These are phyloP conservation scores for Gonium pectorale DNA, from an alignment of 139 green algal genomes.

Conservation along the genomic window DNA sequence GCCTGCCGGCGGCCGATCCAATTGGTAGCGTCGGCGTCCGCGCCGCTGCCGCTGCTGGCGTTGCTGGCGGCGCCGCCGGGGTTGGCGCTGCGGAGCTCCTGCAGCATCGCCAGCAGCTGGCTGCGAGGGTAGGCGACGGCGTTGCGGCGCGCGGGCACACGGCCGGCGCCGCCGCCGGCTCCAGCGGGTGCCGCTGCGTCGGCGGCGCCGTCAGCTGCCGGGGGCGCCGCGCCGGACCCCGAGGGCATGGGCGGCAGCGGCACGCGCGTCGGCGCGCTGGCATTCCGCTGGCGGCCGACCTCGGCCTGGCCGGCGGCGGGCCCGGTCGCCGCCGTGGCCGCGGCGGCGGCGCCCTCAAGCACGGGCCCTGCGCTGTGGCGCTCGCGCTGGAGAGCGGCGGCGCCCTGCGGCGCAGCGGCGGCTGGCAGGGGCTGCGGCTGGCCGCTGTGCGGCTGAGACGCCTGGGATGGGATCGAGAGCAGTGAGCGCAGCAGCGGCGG, in stretches of 20 bases:
- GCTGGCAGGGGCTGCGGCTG: neutral
- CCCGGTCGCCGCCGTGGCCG: neutral
- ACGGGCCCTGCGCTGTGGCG: neutral
- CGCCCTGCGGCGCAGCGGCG: too few relatives aligned
- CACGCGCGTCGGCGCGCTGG: neutral
- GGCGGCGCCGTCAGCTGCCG: neutral
- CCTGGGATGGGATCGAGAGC: neutral
- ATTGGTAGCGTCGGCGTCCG: neutral
- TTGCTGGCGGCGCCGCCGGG: neutral
- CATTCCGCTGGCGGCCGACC: neutral
- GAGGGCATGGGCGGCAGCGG: slow-evolving; percentile 25
- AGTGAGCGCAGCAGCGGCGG: neutral
- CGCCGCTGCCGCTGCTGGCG: neutral
- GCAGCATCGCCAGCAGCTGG: slow-evolving; percentile 9
- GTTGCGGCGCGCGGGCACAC: slow-evolving; percentile 19
- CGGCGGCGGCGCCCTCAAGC: neutral
- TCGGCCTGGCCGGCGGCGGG: neutral
- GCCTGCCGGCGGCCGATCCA: too few relatives aligned
- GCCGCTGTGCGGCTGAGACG: neutral
- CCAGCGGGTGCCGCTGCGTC: neutral
- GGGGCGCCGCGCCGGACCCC: neutral
- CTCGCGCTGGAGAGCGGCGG: neutral
- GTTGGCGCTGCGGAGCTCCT: neutral
- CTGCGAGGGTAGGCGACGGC: slow-evolving; percentile 8
- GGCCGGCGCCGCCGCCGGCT: neutral